These are phyloP conservation scores for Collybiopsis confluens DNA, from an alignment of 768 basidiomycete species.

Conservation along the genomic window DNA sequence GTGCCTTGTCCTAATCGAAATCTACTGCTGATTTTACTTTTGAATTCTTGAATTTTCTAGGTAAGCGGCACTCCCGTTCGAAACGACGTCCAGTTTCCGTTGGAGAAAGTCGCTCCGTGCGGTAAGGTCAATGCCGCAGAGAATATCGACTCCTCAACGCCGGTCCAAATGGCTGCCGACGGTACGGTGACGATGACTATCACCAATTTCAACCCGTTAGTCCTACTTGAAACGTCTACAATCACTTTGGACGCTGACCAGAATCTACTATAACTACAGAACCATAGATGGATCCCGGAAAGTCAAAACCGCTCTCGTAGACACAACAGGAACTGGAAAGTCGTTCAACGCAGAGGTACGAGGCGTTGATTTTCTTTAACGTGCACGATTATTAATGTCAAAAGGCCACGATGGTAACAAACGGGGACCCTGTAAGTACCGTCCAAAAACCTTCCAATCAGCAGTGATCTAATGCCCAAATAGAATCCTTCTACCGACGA, in stretches of 20 bases:
- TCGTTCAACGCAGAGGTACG: constrained; percentile 5
- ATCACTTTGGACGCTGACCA: too few species aligned
- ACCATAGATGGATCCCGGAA: constrained; percentile 14
- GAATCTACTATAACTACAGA: background rate
- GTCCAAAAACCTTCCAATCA: background rate
- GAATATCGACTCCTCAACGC: constrained; percentile 14
- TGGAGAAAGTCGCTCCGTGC: constrained; percentile 11
- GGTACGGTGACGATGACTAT: constrained; percentile 24
- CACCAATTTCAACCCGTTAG: constrained; percentile 32
- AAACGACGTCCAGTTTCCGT: constrained; percentile 15
- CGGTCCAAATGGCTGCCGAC: constrained; percentile 15
- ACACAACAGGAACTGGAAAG: constrained; percentile 10
- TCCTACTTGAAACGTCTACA: background rate
- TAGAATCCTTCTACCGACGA: constrained; percentile 17
- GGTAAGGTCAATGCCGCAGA: constrained; percentile 12
- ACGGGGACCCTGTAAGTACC: constrained; percentile 14
- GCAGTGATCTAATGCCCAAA: background rate
- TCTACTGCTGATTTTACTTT: background rate
- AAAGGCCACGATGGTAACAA: constrained; percentile 13
- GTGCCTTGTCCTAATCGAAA: too few species aligned
- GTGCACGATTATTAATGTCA: background rate
- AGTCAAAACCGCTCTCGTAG: constrained; percentile 10
- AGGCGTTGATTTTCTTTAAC: too few species aligned
- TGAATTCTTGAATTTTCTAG: too few species aligned
- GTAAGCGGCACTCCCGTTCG: constrained; percentile 13